Evolutionary conservation across 2,329 filamentous ascomycete species (phyloP).

Genomic region (Colletotrichum tamarilloi): DNA sequence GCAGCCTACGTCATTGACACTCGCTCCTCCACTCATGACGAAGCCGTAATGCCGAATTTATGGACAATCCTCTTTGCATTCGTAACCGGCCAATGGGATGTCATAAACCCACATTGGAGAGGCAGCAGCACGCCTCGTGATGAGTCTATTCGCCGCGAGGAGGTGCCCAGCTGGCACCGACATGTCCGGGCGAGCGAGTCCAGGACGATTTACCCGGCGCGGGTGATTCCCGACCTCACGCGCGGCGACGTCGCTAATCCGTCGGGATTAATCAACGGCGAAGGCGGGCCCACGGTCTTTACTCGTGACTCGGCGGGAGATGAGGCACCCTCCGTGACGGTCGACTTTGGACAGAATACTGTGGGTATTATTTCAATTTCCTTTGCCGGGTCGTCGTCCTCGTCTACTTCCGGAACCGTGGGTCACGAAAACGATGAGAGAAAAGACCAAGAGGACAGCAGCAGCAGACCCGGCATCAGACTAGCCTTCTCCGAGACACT

Average conservation of each 20-base stretch:
- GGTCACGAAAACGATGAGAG: no score
- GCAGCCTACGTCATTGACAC: neutral
- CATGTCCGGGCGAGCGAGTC: conserved; percentile 52
- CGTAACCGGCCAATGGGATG: conserved; percentile 17
- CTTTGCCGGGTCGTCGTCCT: conserved; percentile 51
- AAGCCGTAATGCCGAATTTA: neutral
- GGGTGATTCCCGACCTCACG: conserved; percentile 46
- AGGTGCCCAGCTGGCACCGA: conserved; percentile 47
- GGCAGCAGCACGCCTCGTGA: neutral
- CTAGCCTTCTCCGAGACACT: conserved; percentile 62
- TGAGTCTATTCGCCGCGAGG: conserved; percentile 5
- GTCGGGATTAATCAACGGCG: conserved; percentile 44
- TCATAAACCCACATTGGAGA: neutral
- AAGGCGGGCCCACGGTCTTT: conserved; percentile 45
- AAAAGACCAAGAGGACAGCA: neutral
- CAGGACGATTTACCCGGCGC: conserved; percentile 44
- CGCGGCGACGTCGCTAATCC: conserved; percentile 52
- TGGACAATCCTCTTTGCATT: conserved; percentile 8
- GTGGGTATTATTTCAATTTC: conserved; percentile 55
- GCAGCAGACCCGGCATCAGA: conserved; percentile 52
- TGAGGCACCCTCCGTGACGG: conserved; percentile 51
- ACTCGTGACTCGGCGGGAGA: conserved; percentile 34
- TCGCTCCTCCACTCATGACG: neutral
- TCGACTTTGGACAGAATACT: conserved; percentile 63
- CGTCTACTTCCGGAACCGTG: conserved; percentile 34